phyloP scores from a whole-genome alignment of 2,329 filamentous ascomycete genomes.

The Colletotrichum echinochloae region DNA sequence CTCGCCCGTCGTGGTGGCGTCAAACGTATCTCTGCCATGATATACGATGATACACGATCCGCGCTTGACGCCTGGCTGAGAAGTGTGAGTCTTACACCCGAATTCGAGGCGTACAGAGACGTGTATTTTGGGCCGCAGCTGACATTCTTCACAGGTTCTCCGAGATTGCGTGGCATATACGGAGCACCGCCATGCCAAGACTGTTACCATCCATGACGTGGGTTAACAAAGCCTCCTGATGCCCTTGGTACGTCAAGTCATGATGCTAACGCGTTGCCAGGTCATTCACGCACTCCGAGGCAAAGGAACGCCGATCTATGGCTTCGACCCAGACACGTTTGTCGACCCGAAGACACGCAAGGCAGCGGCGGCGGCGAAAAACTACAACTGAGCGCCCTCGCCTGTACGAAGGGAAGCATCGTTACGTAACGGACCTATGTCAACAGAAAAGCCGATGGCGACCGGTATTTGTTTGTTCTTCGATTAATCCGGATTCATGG shows the following conservation, averaged over 20 bases:
- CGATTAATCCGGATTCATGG: not conserved
- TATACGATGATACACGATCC: constrained; percentile 72
- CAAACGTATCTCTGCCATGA: constrained; percentile 73
- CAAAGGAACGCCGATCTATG: constrained; percentile 67
- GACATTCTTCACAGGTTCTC: constrained; percentile 59
- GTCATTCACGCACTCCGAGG: constrained; percentile 64
- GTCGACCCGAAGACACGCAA: constrained; percentile 42
- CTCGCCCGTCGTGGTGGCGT: constrained; percentile 82
- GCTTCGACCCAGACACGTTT: constrained; percentile 63
- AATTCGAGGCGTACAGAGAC: not conserved
- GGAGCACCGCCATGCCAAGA: constrained; percentile 69
- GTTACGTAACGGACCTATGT: too few species aligned
- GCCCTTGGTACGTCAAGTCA: too few species aligned
- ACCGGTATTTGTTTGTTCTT: not conserved
- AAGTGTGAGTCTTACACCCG: constrained; percentile 51
- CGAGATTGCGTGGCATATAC: constrained; percentile 61
- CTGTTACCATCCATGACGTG: constrained; percentile 72
- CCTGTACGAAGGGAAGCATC: not conserved
- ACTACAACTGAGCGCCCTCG: not conserved
- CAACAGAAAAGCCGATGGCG: not conserved
- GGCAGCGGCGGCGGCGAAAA: not conserved
- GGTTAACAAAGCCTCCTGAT: constrained; percentile 44
- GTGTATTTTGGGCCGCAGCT: constrained; percentile 3
- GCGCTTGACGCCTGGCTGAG: constrained; percentile 64
- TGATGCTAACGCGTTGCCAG: constrained; percentile 50